These are phyloP conservation scores for Hyphopichia burtonii DNA, from an alignment of 1,139 yeast species.

Conservation along the genomic window DNA sequence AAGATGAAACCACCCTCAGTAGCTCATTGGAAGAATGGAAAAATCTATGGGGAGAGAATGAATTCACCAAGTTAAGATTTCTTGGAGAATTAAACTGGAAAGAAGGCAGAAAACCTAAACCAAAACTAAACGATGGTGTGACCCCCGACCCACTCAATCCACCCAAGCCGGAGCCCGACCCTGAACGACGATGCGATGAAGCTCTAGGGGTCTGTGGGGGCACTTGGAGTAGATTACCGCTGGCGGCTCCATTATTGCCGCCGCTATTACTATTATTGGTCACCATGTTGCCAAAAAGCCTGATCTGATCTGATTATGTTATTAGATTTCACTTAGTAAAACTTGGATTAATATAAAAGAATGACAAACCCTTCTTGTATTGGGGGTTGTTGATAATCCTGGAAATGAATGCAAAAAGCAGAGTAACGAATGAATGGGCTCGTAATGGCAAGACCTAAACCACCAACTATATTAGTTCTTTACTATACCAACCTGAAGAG, in stretches of 20 bases:
- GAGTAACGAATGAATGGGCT: background rate
- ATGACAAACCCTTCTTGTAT: too few relatives aligned
- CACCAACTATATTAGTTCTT: too few relatives aligned
- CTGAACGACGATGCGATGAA: slow-evolving; percentile 4
- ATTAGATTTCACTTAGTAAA: too few relatives aligned
- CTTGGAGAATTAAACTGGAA: slow-evolving; percentile 41
- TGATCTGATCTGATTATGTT: too few relatives aligned
- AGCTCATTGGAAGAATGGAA: slow-evolving; percentile 25
- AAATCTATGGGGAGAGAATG: slow-evolving; percentile 39
- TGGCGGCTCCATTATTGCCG: background rate
- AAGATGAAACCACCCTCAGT: slow-evolving; percentile 10
- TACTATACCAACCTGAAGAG: too few relatives aligned
- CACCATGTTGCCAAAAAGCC: background rate
- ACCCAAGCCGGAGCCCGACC: background rate
- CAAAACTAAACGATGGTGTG: slow-evolving; percentile 42
- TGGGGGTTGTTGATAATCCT: too few relatives aligned
- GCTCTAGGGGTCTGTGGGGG: slow-evolving; percentile 35
- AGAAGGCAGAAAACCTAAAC: slow-evolving; percentile 46
- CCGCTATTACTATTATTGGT: background rate
- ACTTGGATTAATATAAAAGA: too few relatives aligned
- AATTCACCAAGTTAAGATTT: slow-evolving; percentile 16
- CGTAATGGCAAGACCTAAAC: too few relatives aligned
- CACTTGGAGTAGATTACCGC: slow-evolving; percentile 3
- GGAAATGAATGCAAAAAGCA: too few relatives aligned
- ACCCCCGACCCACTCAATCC: slow-evolving; percentile 8